A percentile compares a stretch with the other conserved stretches of the same genome.
Evolutionary conservation across 202 grass and related monocot genomes (phyloP).

Genomic region (Elaeis oleifera): DNA sequence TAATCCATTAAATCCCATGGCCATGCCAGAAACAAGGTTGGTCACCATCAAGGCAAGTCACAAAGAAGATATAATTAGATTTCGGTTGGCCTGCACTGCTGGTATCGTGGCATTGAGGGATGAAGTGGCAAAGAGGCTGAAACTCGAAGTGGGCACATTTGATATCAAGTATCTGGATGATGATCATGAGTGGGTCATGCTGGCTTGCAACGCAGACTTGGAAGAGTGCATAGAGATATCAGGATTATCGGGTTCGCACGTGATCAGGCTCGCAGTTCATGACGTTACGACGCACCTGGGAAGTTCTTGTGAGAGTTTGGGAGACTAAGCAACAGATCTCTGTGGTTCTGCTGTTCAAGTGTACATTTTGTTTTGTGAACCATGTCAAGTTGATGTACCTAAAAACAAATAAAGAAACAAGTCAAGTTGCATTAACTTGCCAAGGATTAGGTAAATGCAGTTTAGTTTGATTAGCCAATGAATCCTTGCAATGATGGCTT

Average conservation of each 20-base stretch:
- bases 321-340: no score
- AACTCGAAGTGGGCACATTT: conserved; percentile 30
- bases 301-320: conserved; percentile 12
- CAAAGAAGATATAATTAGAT: conserved; percentile 51
- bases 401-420: no score
- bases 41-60: conserved; percentile 50
- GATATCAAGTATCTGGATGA: conserved; percentile 66
- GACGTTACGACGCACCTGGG: neutral
- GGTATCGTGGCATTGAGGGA: conserved; percentile 27
- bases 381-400: no score
- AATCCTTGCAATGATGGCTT: no score
- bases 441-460: no score
- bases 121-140: conserved; percentile 58
- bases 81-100: conserved; percentile 29
- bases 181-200: conserved; percentile 55
- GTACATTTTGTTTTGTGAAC: no score
- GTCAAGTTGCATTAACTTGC: no score
- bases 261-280: conserved; percentile 19
- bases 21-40: neutral
- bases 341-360: no score
- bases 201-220: conserved; percentile 53
- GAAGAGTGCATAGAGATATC: conserved; percentile 52
- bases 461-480: no score
- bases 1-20: neutral
- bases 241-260: neutral